A percentile compares a stretch with the other conserved stretches of the same genome.
These are phyloP conservation scores for Cryptosporidium canis DNA, from an alignment of 169 alveolate species.

Conservation along the genomic window DNA sequence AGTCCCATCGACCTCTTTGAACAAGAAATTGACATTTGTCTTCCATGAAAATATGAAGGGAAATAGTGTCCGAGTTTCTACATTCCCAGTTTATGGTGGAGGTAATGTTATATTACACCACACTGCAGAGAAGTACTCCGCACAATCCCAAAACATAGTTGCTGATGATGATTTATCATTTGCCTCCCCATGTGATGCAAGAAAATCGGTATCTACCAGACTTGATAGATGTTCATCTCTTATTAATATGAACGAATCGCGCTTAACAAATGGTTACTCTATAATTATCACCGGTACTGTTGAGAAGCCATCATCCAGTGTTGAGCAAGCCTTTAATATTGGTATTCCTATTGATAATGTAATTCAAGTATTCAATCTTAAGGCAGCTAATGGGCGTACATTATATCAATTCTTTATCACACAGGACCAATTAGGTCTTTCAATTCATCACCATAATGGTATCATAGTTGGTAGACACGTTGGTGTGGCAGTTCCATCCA, in stretches of 20 bases:
- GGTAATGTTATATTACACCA: background rate
- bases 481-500: conserved; percentile 50
- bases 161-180: conserved; percentile 21
- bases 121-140: background rate
- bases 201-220: background rate
- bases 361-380: conserved; percentile 54
- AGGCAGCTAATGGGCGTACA: conserved; percentile 21
- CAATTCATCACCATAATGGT: conserved; percentile 2
- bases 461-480: background rate
- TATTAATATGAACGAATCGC: background rate
- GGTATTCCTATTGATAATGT: background rate
- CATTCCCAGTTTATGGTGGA: conserved; percentile 35
- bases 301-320: conserved; percentile 1
- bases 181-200: conserved; percentile 37
- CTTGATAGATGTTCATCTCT: background rate
- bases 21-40: background rate
- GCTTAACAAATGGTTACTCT: conserved; percentile 38
- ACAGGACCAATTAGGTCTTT: conserved; percentile 16
- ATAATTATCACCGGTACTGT: conserved; percentile 40
- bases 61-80: background rate
- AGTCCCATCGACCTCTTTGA: conserved; percentile 14
- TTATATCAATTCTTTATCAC: conserved; percentile 32
- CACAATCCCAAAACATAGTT: background rate
- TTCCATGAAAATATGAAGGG: conserved; percentile 13
- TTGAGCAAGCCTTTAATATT: conserved; percentile 30